Evolutionary conservation across 805 yeast genomes (phyloP).

Genomic region (Pichia scutulata): DNA sequence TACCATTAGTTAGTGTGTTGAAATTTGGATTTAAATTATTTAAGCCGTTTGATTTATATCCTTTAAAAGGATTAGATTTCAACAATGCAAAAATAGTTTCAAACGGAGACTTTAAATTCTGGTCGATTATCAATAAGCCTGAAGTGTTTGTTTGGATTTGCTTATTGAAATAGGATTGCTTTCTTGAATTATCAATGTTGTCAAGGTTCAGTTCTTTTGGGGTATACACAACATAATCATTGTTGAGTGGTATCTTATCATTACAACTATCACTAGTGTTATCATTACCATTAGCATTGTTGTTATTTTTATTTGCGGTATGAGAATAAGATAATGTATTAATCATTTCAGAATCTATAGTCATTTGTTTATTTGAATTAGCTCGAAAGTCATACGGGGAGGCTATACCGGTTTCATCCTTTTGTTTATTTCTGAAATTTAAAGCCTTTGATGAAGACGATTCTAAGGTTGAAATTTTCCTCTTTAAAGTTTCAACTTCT

Average conservation of each 20-base stretch:
- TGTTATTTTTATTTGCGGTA: background rate
- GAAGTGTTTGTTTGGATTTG: conserved; percentile 13
- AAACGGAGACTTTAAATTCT: conserved; percentile 23
- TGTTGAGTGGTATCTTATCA: background rate
- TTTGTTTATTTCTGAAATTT: background rate
- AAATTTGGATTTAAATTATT: background rate
- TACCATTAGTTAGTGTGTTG: background rate
- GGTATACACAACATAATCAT: background rate
- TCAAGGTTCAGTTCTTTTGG: background rate
- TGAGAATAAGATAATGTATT: background rate
- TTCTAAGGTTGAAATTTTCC: conserved; percentile 5
- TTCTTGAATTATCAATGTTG: background rate
- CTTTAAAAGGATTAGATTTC: conserved; percentile 24
- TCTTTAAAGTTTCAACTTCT: conserved; percentile 26
- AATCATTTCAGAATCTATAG: background rate
- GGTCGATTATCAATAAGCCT: conserved; percentile 22
- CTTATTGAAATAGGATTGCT: background rate
- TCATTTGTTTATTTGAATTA: background rate
- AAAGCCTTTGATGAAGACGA: background rate
- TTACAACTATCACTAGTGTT: background rate
- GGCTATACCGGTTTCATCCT: background rate
- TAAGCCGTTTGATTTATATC: conserved; percentile 17
- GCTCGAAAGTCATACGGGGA: background rate
- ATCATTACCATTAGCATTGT: background rate
- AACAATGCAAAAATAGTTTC: conserved; percentile 17